Conservation (phyloP, 2,329 filamentous ascomycete species). For the Phyllosticta ampelicida region DNA sequence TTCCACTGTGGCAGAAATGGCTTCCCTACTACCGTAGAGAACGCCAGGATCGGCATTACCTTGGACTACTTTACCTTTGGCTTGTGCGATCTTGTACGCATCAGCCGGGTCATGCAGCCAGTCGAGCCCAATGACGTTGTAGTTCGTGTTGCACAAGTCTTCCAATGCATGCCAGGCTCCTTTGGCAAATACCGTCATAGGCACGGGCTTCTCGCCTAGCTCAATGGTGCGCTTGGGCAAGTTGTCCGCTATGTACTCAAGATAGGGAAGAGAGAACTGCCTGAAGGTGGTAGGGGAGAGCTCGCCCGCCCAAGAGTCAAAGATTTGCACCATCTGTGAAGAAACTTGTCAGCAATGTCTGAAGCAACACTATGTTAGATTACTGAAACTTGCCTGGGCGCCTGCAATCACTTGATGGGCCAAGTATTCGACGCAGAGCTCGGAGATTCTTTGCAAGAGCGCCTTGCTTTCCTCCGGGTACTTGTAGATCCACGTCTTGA, state of each 20-base stretch:
- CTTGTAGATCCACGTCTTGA: slow-evolving; percentile 94
- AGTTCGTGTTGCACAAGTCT: slow-evolving; percentile 74
- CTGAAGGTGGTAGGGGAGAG: slow-evolving; percentile 75
- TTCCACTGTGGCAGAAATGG: slow-evolving; percentile 73
- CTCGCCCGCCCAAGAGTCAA: slow-evolving; percentile 97
- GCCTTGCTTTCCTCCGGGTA: slow-evolving; percentile 71
- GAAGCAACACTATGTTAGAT: slow-evolving; percentile 12
- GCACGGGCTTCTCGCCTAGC: slow-evolving; percentile 67
- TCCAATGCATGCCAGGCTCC: slow-evolving; percentile 94
- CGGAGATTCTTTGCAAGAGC: slow-evolving; percentile 80
- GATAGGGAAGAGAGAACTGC: slow-evolving; percentile 75
- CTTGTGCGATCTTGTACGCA: slow-evolving; percentile 62
- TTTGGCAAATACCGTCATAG: slow-evolving; percentile 98
- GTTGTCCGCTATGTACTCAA: slow-evolving; percentile 71
- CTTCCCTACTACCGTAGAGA: slow-evolving; percentile 70
- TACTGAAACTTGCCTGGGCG: slow-evolving; percentile 54
- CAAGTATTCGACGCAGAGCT: slow-evolving; percentile 89
- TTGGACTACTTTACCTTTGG: slow-evolving; percentile 70
- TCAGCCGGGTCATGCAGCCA: slow-evolving; percentile 87
- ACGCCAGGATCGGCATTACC: slow-evolving; percentile 94
- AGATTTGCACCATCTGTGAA: slow-evolving; percentile 80
- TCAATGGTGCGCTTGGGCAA: slow-evolving; percentile 65
- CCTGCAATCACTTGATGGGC: slow-evolving; percentile 87
- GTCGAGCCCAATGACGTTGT: slow-evolving; percentile 88
- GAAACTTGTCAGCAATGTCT: background rate